Evolutionary conservation across 352 stramenopile species (phyloP).

Genomic region (Globisporangium parvum): DNA sequence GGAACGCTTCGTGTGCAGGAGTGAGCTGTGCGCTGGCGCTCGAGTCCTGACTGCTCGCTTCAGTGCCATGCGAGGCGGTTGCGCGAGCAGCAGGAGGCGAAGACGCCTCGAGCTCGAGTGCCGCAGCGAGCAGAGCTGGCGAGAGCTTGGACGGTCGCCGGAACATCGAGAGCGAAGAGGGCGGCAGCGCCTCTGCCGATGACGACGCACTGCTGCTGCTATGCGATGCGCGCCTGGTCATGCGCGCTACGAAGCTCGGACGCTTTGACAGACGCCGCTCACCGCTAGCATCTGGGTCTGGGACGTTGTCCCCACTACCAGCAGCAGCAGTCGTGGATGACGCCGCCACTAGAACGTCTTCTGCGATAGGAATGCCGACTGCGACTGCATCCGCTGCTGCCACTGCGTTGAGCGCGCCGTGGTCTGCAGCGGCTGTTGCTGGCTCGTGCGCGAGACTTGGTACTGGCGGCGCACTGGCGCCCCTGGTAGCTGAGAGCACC

Average conservation of each 20-base stretch:
- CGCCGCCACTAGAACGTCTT: no score
- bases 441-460: not conserved
- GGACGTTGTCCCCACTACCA: no score
- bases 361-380: not conserved
- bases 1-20: no score
- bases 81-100: not conserved
- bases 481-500: not conserved
- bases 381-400: not conserved
- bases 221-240: slow-evolving; percentile 4
- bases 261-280: slow-evolving; percentile 14
- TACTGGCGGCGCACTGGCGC: not conserved
- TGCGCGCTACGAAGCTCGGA: slow-evolving; percentile 15
- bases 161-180: slow-evolving; percentile 2
- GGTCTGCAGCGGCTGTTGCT: not conserved
- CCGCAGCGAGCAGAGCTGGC: not conserved
- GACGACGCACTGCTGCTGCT: slow-evolving; percentile 5
- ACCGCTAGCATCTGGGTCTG: not conserved
- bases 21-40: not conserved
- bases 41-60: not conserved
- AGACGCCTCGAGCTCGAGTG: slow-evolving; percentile 1
- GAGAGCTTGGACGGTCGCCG: slow-evolving; percentile 6
- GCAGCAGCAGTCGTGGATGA: no score
- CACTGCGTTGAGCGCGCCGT: not conserved
- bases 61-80: not conserved
- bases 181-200: slow-evolving; percentile 1